A percentile compares a stretch with the other conserved stretches of the same genome.
phyloP scores from a whole-genome alignment of 2,329 filamentous ascomycete species.

The Fusarium sp. region DNA sequence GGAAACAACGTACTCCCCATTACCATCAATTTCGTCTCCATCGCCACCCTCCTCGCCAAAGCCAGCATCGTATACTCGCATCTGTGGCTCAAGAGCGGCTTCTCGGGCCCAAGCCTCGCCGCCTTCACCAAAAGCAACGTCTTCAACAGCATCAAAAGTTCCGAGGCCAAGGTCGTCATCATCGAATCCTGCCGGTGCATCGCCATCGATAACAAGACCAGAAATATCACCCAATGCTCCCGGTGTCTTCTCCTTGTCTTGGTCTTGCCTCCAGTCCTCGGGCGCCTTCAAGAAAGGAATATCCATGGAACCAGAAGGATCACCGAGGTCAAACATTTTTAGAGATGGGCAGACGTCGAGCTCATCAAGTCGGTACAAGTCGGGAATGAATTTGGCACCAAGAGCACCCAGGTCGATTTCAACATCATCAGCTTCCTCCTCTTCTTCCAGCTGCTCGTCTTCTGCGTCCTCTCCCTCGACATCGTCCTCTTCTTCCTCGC shows the following conservation, averaged over 20 bases:
- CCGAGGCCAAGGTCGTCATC: constrained; percentile 77
- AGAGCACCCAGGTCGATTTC: constrained; percentile 84
- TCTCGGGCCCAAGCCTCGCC: constrained; percentile 96
- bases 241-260: constrained; percentile 69
- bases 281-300: constrained; percentile 91
- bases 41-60: constrained; percentile 66
- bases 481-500: constrained; percentile 53
- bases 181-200: constrained; percentile 81
- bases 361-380: constrained; percentile 79
- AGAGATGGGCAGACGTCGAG: constrained; percentile 95
- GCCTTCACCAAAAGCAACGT: constrained; percentile 92
- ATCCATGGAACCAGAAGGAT: constrained; percentile 84
- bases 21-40: constrained; percentile 59
- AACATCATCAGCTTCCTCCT: constrained; percentile 59
- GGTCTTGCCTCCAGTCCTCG: constrained; percentile 83
- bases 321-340: constrained; percentile 91
- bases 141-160: constrained; percentile 75
- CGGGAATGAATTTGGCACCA: constrained; percentile 85
- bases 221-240: constrained; percentile 73
- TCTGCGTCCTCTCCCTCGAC: constrained; percentile 50
- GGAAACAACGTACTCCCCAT: constrained; percentile 81
- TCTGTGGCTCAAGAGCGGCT: constrained; percentile 86
- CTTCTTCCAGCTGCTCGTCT: constrained; percentile 50
- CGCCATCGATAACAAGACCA: constrained; percentile 86
- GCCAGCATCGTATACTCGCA: constrained; percentile 78